A percentile compares a stretch with the other conserved stretches of the same genome.
Evolutionary conservation across 2,329 filamentous ascomycete genomes (phyloP).

Genomic region (Mycogone perniciosa): DNA sequence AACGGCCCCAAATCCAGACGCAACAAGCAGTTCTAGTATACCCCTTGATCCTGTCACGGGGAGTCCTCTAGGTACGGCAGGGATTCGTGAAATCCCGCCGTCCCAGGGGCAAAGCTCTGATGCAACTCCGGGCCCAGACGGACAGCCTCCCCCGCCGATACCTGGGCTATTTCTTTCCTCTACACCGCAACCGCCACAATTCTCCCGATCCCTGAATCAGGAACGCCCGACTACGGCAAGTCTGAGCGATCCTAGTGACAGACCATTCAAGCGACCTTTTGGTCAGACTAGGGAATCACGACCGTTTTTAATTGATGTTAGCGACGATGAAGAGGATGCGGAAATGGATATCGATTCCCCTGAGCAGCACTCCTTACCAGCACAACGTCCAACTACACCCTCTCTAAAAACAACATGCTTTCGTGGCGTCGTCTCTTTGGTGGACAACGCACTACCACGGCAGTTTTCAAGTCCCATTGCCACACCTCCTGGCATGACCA

Average conservation of each 20-base stretch:
- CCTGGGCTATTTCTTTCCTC: conserved; percentile 33
- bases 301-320: conserved; percentile 75
- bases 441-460: conserved; percentile 33
- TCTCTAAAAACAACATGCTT: conserved; percentile 33
- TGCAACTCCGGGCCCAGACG: conserved; percentile 1
- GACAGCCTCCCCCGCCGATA: conserved; percentile 22
- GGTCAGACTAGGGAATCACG: conserved; percentile 52
- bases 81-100: neutral
- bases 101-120: neutral
- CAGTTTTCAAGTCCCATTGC: conserved; percentile 34
- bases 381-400: conserved; percentile 25
- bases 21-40: neutral
- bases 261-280: conserved; percentile 53
- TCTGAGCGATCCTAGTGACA: conserved; percentile 51
- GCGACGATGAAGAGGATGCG: conserved; percentile 62
- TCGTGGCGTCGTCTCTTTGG: conserved; percentile 40
- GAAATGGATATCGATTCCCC: conserved; percentile 62
- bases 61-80: neutral
- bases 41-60: neutral
- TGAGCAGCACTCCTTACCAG: conserved; percentile 33
- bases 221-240: conserved; percentile 58
- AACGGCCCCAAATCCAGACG: conserved; percentile 4
- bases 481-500: conserved; percentile 32
- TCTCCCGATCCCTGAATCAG: conserved; percentile 19
- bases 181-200: conserved; percentile 19